Evolutionary conservation across 805 yeast species (phyloP), one percentile per base, ranked within the genome.

Genomic region (Candida boleticola): DNA sequence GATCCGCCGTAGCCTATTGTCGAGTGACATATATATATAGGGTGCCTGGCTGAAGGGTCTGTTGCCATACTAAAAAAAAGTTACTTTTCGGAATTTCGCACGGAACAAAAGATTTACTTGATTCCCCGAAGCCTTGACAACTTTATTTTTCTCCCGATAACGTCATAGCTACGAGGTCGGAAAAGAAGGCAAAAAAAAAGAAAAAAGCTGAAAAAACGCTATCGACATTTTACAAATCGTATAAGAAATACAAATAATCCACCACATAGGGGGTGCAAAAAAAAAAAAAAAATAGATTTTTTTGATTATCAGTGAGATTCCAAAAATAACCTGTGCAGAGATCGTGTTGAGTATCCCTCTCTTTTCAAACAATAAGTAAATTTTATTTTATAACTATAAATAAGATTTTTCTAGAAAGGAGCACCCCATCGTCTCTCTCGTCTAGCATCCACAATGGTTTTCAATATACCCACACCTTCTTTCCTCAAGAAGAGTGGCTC

Each of bases 161-260:
- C 35, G 35, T 31, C 35, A 31, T 18, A 23, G 27, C 27, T 23
- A 11, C 18, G 35, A 31, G 18, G 5, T 18, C 35, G 35, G 35
- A 29, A 22, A 20, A 34, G 18, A 34, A 20, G 19, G 27, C 26
- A 20, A 34, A 20, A 34, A 34, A 11, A 20, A 21, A 34, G 20
- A 34, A 34, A 5, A 20, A 31, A 29, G 17, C 6, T 6, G 13
- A 29, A 29, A 23, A 23, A 23, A 23, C 11, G 27, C 27, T 23
- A 23, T 23, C 27, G n/a, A n/a, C n/a, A n/a, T n/a, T n/a, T n/a
- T 23, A 11, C 7, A 11, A 23, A 23, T 23, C 27, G 27, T 23
- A 23, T 23, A 23, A 23, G 11, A 11, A 23, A 23, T n/a, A 23
- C 27, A 23, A 23, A 23, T 7, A 7, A 23, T 23, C 27, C 27